phyloP scores from a whole-genome alignment of 768 basidiomycete species.

The Rhodotorula sphaerocarpa region DNA sequence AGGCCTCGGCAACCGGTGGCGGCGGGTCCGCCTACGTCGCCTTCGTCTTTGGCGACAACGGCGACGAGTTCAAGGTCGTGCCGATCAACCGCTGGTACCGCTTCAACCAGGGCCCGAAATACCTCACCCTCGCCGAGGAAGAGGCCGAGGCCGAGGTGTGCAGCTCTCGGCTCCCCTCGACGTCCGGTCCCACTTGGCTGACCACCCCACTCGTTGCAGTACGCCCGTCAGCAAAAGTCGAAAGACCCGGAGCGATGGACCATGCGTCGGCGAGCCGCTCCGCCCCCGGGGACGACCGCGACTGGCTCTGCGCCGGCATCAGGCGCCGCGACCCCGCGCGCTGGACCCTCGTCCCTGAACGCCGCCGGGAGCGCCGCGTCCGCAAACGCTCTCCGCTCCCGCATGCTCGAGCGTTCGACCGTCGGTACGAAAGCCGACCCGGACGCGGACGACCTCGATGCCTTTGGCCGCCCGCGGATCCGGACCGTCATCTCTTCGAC shows the following conservation, averaged over 20 bases:
- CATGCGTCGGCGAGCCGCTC: constrained; percentile 47
- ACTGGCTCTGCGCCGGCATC: background rate
- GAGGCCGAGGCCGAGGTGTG: constrained; percentile 62
- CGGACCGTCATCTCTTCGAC: constrained; percentile 13
- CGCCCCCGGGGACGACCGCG: constrained; percentile 1
- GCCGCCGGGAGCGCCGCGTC: background rate
- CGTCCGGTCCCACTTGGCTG: background rate
- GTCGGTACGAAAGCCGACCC: constrained; percentile 10
- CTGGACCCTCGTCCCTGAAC: background rate
- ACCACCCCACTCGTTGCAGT: constrained; percentile 46
- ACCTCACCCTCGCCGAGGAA: constrained; percentile 58
- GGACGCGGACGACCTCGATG: constrained; percentile 12
- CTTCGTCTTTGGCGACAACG: constrained; percentile 39
- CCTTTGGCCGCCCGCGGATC: constrained; percentile 10
- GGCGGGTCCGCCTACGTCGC: constrained; percentile 34
- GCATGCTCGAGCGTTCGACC: constrained; percentile 56
- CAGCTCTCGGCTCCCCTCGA: constrained; percentile 22
- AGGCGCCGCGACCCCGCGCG: background rate
- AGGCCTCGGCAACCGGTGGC: constrained; percentile 19
- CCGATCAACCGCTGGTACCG: constrained; percentile 85
- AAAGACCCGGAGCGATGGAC: constrained; percentile 69
- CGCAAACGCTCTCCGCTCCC: constrained; percentile 50
- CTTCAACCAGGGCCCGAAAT: constrained; percentile 74
- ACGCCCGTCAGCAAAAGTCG: constrained; percentile 50
- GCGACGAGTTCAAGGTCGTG: constrained; percentile 77